phyloP scores from a whole-genome alignment of 495 filamentous ascomycete genomes.

The Aspergillus nanangensis region DNA sequence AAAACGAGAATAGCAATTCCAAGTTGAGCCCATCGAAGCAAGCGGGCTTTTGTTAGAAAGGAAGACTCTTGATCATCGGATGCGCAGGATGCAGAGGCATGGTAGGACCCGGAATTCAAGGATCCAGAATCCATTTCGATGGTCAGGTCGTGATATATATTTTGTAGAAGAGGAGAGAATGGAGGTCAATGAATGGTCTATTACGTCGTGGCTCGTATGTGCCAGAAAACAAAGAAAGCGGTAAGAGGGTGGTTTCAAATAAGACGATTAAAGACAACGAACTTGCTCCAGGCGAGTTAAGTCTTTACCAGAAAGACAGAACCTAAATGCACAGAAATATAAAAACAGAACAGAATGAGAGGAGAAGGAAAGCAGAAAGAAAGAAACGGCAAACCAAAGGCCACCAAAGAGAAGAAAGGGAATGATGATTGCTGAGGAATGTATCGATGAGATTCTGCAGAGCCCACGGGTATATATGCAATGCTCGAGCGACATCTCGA shows the following conservation, averaged over 20 bases:
- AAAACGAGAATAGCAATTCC: conserved; percentile 32
- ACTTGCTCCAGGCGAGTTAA: neutral
- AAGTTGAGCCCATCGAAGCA: conserved; percentile 34
- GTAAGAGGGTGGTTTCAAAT: neutral
- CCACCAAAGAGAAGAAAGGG: too few relatives aligned
- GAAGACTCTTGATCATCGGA: conserved; percentile 32
- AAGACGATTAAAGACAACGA: neutral
- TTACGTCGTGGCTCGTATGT: too few relatives aligned
- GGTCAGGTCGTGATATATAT: neutral
- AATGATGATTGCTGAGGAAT: too few relatives aligned
- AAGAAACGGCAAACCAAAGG: too few relatives aligned
- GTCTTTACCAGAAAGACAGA: neutral
- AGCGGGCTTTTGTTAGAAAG: conserved; percentile 33
- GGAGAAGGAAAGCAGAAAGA: too few relatives aligned
- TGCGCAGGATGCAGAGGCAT: conserved; percentile 20
- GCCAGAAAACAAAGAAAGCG: neutral
- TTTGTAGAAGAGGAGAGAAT: neutral
- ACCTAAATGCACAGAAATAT: too few relatives aligned
- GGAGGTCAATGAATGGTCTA: too few relatives aligned
- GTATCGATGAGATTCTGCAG: too few relatives aligned
- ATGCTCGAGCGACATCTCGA: too few relatives aligned
- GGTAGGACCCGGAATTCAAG: conserved; percentile 23
- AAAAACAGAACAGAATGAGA: too few relatives aligned
- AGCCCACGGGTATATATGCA: too few relatives aligned
- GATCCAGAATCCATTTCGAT: conserved; percentile 24